Evolutionary conservation across 179 eudicot genomes (phyloP).

Genomic region (Beta corolliflora): DNA sequence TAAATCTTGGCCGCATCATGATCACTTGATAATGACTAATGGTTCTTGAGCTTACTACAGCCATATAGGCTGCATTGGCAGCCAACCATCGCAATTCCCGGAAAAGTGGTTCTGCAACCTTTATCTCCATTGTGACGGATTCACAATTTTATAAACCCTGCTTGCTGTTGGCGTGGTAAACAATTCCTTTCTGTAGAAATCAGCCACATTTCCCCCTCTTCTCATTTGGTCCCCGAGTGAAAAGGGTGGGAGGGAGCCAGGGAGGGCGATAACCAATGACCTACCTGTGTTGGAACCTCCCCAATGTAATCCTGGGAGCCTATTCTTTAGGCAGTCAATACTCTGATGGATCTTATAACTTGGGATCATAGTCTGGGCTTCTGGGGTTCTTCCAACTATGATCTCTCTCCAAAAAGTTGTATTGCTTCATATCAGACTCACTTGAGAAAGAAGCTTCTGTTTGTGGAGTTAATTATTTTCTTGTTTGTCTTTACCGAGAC

Average conservation of each 20-base stretch:
- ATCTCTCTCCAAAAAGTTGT: not conserved
- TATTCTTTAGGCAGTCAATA: not conserved
- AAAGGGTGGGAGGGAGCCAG: not conserved
- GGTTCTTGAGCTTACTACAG: not conserved
- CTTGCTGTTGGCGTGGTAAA: slow-evolving; percentile 1
- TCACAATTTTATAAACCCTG: not conserved
- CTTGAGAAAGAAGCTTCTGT: not conserved
- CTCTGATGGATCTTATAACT: not conserved
- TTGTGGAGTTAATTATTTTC: not conserved
- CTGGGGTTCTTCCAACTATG: not conserved
- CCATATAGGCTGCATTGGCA: not conserved
- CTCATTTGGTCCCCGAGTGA: not conserved
- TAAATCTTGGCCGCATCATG: not conserved
- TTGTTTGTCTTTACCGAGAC: not conserved
- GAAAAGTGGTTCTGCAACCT: not conserved
- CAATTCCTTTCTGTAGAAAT: not conserved
- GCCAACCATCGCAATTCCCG: not conserved
- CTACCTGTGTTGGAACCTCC: not conserved
- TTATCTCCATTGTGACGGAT: not conserved
- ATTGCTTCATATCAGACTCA: not conserved
- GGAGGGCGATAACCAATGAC: not conserved
- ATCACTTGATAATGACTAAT: not conserved
- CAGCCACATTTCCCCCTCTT: not conserved
- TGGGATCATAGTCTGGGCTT: not conserved
- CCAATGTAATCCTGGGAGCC: not conserved